Conservation (phyloP, 257 asterid species). For the Ligustrum vulgare region DNA sequence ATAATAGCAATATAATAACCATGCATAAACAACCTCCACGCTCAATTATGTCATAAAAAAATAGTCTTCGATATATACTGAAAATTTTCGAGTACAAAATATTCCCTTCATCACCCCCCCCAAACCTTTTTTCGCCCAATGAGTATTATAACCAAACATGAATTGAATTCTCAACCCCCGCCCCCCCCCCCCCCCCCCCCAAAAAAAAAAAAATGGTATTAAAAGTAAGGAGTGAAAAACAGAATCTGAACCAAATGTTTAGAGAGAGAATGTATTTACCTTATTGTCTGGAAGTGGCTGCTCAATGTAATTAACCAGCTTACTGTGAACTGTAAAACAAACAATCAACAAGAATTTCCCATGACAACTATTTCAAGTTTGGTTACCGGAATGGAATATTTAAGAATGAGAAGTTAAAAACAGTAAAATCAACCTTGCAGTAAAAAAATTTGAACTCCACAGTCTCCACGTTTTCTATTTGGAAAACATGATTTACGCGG, state of each 20-base stretch:
- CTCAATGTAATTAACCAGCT: conserved; percentile 34
- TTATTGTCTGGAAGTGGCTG: conserved; percentile 29
- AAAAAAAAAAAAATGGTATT: neutral
- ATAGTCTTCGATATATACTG: too few relatives aligned
- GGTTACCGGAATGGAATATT: neutral
- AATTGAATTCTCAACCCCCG: conserved; percentile 9
- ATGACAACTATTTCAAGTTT: neutral
- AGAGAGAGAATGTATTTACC: conserved; percentile 27
- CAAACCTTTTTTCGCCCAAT: neutral
- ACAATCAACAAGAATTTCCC: neutral
- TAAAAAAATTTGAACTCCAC: conserved; percentile 21
- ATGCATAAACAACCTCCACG: conserved; percentile 4
- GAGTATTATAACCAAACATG: neutral
- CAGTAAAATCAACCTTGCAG: conserved; percentile 38
- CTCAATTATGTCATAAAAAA: neutral
- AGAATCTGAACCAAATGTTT: neutral
- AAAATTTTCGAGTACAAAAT: neutral
- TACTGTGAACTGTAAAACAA: conserved; percentile 33
- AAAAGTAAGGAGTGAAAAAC: neutral
- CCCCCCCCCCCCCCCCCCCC: too few relatives aligned
- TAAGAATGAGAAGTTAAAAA: neutral
- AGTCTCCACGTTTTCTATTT: conserved; percentile 19
- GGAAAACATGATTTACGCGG: conserved; percentile 22
- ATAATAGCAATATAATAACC: conserved; percentile 1
- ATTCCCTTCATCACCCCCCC: neutral